A percentile compares a stretch with the other conserved stretches of the same genome.
These are phyloP conservation scores for Debaryomyces castellii DNA, from an alignment of 805 yeast genomes.

Conservation along the genomic window DNA sequence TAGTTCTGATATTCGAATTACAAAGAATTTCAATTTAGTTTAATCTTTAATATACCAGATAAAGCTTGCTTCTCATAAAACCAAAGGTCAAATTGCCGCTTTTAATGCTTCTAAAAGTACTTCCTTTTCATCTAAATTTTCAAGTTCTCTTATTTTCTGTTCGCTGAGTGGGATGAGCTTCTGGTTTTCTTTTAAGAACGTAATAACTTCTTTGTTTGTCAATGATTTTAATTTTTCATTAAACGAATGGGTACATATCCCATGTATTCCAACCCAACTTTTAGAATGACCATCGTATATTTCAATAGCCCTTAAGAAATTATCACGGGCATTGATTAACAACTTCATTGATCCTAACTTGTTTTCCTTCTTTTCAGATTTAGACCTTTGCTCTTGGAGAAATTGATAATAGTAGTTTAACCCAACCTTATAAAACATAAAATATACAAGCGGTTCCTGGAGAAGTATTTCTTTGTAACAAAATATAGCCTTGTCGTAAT, in stretches of 20 bases:
- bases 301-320: slow-evolving; percentile 73
- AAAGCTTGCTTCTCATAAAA: no score
- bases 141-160: slow-evolving; percentile 18
- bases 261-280: slow-evolving; percentile 71
- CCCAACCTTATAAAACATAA: slow-evolving; percentile 64
- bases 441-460: slow-evolving; percentile 67
- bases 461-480: slow-evolving; percentile 70
- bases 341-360: slow-evolving; percentile 21
- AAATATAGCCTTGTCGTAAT: slow-evolving; percentile 64
- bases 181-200: slow-evolving; percentile 20
- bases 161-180: slow-evolving; percentile 20
- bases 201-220: slow-evolving; percentile 17
- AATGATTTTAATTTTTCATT: slow-evolving; percentile 18
- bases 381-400: slow-evolving; percentile 16
- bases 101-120: neutral
- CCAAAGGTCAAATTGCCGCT: no score
- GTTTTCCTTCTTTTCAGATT: slow-evolving; percentile 28
- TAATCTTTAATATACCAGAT: no score
- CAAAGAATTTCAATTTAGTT: no score
- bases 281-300: slow-evolving; percentile 65
- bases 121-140: slow-evolving; percentile 5
- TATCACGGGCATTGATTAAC: slow-evolving; percentile 36
- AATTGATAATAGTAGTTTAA: slow-evolving; percentile 29
- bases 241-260: slow-evolving; percentile 23
- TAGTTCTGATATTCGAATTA: no score